Evolutionary conservation across 169 alveolate species (phyloP).

Genomic region (Hammondia hammondi): DNA sequence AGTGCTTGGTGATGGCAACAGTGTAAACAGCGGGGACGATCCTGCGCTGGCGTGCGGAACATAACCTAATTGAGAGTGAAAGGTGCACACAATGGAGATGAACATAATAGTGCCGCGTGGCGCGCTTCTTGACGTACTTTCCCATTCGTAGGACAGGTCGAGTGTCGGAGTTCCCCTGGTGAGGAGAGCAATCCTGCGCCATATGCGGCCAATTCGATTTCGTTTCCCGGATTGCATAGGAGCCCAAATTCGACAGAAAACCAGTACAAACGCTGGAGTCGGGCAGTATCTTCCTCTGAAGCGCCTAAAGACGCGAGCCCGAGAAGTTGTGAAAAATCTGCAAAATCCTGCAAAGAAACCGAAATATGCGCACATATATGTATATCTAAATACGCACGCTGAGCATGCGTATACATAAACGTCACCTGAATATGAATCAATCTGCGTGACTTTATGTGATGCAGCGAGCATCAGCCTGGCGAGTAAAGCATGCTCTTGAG

Average conservation of each 20-base stretch:
- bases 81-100: too few relatives aligned
- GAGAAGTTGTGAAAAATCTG: constrained; percentile 83
- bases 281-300: constrained; percentile 77
- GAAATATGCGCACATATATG: background rate
- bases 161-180: constrained; percentile 77
- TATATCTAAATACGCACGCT: background rate
- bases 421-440: too few relatives aligned
- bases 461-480: too few relatives aligned
- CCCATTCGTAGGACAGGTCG: constrained; percentile 62
- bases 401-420: too few relatives aligned
- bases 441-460: too few relatives aligned
- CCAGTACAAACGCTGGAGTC: constrained; percentile 84
- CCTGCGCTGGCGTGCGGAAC: too few relatives aligned
- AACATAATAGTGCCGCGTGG: too few relatives aligned
- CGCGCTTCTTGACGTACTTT: background rate
- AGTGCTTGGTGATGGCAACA: too few relatives aligned
- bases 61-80: too few relatives aligned
- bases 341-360: constrained; percentile 69
- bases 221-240: constrained; percentile 51
- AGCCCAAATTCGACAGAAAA: constrained; percentile 87
- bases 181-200: constrained; percentile 89
- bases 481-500: too few relatives aligned
- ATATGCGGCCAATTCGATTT: constrained; percentile 78
- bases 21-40: too few relatives aligned
- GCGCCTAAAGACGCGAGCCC: constrained; percentile 88